Conservation (phyloP, 192 early-diverging fungal genomes). For the Backusella tarrabulga region DNA sequence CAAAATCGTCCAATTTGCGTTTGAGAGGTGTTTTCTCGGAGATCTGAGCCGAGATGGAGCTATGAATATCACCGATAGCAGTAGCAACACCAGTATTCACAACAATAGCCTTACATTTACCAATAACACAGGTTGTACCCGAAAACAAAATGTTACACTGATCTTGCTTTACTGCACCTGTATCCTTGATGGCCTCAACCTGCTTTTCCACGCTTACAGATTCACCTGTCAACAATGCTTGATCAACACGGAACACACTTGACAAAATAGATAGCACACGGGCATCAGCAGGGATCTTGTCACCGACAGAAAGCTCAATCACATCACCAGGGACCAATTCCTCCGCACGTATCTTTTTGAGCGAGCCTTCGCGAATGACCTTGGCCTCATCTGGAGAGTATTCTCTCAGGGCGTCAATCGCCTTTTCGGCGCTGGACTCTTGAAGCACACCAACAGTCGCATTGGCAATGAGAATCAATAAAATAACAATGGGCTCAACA, state of each 20-base stretch:
- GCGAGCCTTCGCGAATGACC: conserved; percentile 75
- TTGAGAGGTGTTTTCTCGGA: conserved; percentile 96
- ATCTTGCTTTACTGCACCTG: conserved; percentile 89
- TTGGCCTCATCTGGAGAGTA: conserved; percentile 96
- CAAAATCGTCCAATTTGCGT: conserved; percentile 95
- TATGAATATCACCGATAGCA: conserved; percentile 94
- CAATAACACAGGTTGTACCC: conserved; percentile 92
- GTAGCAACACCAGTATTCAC: conserved; percentile 84
- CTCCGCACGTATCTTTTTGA: conserved; percentile 64
- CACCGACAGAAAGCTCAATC: conserved; percentile 87
- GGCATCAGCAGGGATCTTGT: conserved; percentile 95
- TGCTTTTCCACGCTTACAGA: conserved; percentile 89
- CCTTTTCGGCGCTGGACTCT: conserved; percentile 95
- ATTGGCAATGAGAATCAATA: conserved; percentile 97
- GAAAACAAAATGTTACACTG: conserved; percentile 97
- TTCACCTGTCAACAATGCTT: conserved; percentile 96
- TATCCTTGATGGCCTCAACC: conserved; percentile 57
- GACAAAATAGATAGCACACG: conserved; percentile 80
- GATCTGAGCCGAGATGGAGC: conserved; percentile 78
- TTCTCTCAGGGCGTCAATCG: conserved; percentile 95
- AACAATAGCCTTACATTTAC: conserved; percentile 87
- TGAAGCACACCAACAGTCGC: conserved; percentile 96
- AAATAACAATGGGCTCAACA: conserved; percentile 97
- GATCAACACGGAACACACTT: conserved; percentile 90
- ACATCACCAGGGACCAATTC: conserved; percentile 98